Evolutionary conservation across 305 asterid genomes (phyloP), one percentile per base, ranked within the genome.

Genomic region (Andrographis paniculata): DNA sequence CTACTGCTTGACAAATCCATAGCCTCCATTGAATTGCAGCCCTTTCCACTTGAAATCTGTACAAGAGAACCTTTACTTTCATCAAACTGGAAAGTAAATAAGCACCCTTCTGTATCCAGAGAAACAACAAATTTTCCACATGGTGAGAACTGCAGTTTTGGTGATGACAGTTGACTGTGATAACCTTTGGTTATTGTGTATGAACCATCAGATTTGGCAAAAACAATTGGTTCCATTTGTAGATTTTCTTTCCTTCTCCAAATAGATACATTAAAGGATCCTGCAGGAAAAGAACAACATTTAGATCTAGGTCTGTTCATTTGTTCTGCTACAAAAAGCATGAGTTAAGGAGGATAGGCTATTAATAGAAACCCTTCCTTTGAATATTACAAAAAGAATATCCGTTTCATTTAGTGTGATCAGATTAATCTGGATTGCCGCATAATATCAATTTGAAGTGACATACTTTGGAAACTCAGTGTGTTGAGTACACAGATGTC

Each of bases 61-160:
- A 75, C 71, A 43, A 83, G 64, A 28, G 72, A 73, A 53, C 68
- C 48, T 21, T 65, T 74, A 36, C 72, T 76, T 55, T 77, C 66
- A 69, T 83, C 85, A 69, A 78, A 72, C 51, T 75, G 82, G 69
- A 80, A 80, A 62, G 66, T 61, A 66, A 46, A 59, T 64, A 91
- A 75, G 69, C 75, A 60, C 31, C 96, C 96, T 65, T 65, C 62
- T 52, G 54, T 53, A 67, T 91, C 99, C 64, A 91, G 69, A 61
- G 80, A 67, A 61, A 94, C 87, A 59, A 87, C 65, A 62, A 56
- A 71, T 19, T 63, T 76, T 61, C 99, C 94, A 28, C 52, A 50
- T 3, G 85, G 93, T 33, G 99, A 87, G 60, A 87, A 71, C 45
- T 74, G 66, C 75, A 87, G 82, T 76, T 87, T 91, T 20, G 96